Percentiles rank a stretch among this genome's conserved stretches.
phyloP scores from a whole-genome alignment of 83 land plant genomes.

The Picea mariana region DNA sequence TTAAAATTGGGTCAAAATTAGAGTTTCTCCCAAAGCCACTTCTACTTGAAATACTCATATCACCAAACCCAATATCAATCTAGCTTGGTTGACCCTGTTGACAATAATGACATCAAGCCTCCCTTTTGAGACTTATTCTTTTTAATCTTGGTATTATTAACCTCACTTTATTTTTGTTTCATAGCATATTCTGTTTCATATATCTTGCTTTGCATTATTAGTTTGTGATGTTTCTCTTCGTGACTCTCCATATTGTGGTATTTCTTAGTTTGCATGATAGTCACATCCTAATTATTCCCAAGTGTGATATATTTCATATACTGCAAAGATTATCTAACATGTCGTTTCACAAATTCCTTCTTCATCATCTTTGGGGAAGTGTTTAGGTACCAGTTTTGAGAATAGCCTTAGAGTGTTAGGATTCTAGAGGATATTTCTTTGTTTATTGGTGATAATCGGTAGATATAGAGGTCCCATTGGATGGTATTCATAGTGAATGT shows the following conservation, averaged over 20 bases:
- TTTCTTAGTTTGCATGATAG: constrained; percentile 87
- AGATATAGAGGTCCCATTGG: no score
- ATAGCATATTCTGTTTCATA: constrained; percentile 86
- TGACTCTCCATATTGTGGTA: constrained; percentile 99
- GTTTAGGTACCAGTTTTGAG: constrained; percentile 72
- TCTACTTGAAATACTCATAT: no score
- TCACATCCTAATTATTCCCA: constrained; percentile 93
- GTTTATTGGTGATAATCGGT: no score
- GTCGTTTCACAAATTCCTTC: constrained; percentile 79
- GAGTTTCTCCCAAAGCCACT: no score
- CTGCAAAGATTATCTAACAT: constrained; percentile 93
- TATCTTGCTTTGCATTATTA: constrained; percentile 90
- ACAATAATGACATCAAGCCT: constrained; percentile 55
- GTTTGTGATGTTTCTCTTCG: constrained; percentile 89
- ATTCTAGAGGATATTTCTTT: no score
- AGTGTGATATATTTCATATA: constrained; percentile 90
- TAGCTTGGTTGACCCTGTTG: constrained; percentile 55
- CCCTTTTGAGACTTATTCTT: constrained; percentile 67
- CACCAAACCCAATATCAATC: not conserved
- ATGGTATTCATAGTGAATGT: no score
- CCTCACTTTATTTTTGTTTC: constrained; percentile 97
- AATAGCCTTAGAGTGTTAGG: no score
- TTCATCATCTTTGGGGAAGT: constrained; percentile 75
- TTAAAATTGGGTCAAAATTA: no score
- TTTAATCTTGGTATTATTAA: constrained; percentile 97